A percentile compares a stretch with the other conserved stretches of the same genome.
These are phyloP conservation scores for Pharnaceum exiguum DNA, from an alignment of 148 eudicot species.

Conservation along the genomic window DNA sequence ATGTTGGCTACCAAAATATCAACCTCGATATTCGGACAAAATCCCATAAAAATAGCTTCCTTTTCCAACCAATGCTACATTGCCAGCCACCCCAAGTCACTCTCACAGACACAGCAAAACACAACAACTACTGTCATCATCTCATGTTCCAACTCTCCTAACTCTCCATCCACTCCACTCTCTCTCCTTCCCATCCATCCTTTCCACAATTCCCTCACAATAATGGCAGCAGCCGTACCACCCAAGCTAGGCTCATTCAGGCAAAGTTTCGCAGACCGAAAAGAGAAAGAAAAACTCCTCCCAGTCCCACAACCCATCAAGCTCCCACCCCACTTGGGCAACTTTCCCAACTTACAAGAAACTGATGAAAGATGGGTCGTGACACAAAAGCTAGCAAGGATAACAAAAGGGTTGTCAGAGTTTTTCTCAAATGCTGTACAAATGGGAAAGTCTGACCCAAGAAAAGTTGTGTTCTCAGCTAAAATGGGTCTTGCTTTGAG, in stretches of 20 bases:
- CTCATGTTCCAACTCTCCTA: no score
- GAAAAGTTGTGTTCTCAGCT: constrained; percentile 63
- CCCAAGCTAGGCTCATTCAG: constrained; percentile 46
- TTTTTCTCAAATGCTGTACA: constrained; percentile 32
- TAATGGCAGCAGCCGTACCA: constrained; percentile 17
- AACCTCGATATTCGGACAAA: no score
- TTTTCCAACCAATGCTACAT: no score
- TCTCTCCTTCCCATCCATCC: no score
- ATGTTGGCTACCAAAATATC: no score
- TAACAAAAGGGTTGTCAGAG: constrained; percentile 3
- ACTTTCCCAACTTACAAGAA: neutral
- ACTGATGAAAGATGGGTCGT: constrained; percentile 6
- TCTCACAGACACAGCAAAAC: no score
- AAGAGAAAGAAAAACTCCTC: constrained; percentile 27
- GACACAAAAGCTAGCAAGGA: neutral
- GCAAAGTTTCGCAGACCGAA: constrained; percentile 30
- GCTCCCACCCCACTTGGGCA: constrained; percentile 9
- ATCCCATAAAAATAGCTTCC: no score
- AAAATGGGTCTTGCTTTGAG: constrained; percentile 78
- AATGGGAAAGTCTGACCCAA: constrained; percentile 79
- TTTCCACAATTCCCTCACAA: no score
- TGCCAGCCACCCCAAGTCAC: no score
- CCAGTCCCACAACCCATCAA: constrained; percentile 8
- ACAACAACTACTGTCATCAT: no score
- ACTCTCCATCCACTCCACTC: no score